phyloP scores from a whole-genome alignment of 2,329 filamentous ascomycete genomes.

The Paramyrothecium roridum region DNA sequence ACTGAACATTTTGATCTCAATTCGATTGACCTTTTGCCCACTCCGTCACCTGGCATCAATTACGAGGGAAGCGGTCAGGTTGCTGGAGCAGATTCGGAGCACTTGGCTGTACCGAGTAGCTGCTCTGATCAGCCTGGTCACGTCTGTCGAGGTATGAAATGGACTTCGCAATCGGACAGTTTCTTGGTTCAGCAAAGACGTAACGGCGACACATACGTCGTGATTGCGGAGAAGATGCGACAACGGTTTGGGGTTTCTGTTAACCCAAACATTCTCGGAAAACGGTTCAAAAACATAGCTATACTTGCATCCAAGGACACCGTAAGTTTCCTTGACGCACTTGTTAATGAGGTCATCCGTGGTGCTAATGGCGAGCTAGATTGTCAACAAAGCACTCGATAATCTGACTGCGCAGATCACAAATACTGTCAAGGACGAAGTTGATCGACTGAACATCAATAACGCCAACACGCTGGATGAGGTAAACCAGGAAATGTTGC shows the following conservation, averaged over 20 bases:
- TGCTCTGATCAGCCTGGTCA: too few species aligned
- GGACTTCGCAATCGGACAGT: not conserved
- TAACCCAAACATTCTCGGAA: not conserved
- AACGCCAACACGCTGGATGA: not conserved
- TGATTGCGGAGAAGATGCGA: not conserved
- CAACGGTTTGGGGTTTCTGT: not conserved
- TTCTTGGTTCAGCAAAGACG: not conserved
- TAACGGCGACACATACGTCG: not conserved
- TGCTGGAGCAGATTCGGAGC: too few species aligned
- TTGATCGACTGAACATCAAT: not conserved
- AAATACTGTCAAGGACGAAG: not conserved
- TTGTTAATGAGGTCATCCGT: not conserved
- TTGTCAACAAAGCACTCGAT: not conserved
- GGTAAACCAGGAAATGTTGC: not conserved
- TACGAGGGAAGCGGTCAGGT: too few species aligned
- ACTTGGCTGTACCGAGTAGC: too few species aligned
- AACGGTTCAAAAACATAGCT: not conserved
- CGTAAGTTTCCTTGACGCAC: not conserved
- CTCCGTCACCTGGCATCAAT: too few species aligned
- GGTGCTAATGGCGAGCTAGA: not conserved
- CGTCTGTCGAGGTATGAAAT: not conserved
- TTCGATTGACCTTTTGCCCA: too few species aligned
- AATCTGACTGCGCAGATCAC: not conserved
- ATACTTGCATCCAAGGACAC: not conserved
- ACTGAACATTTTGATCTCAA: too few species aligned